phyloP scores from a whole-genome alignment of 1,139 yeast genomes.

The Sugiyamaella novakii region DNA sequence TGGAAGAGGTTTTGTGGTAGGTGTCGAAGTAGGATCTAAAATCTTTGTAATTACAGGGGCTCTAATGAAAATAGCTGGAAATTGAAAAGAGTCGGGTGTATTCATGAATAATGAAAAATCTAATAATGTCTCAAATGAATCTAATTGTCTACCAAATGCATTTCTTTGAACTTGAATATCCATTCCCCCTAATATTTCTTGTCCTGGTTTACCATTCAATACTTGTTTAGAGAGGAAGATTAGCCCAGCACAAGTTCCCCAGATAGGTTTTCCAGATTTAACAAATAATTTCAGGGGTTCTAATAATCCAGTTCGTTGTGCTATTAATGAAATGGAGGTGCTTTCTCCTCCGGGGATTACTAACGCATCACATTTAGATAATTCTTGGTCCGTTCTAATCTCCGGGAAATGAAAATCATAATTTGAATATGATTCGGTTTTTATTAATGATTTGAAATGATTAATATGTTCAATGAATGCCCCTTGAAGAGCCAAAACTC shows the following conservation, averaged over 20 bases:
- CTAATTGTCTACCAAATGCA: constrained; percentile 79
- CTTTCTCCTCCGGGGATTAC: constrained; percentile 83
- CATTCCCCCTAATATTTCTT: constrained; percentile 64
- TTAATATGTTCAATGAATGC: constrained; percentile 74
- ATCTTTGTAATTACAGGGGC: constrained; percentile 55
- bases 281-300: constrained; percentile 58
- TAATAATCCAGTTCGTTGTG: constrained; percentile 63
- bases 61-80: constrained; percentile 54
- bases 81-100: constrained; percentile 4
- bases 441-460: constrained; percentile 50
- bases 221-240: constrained; percentile 65
- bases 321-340: constrained; percentile 71
- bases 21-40: constrained; percentile 2
- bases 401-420: constrained; percentile 44
- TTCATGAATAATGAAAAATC: constrained; percentile 45
- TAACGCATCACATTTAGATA: constrained; percentile 57
- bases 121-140: constrained; percentile 58
- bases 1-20: constrained; percentile 20
- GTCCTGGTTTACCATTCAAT: constrained; percentile 55
- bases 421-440: constrained; percentile 25
- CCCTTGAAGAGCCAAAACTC: constrained; percentile 80
- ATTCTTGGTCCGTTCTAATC: constrained; percentile 57
- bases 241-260: constrained; percentile 91
- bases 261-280: constrained; percentile 55
- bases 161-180: constrained; percentile 67